phyloP scores from a whole-genome alignment of 2,329 filamentous ascomycete genomes.

The Fusarium nelsonii region DNA sequence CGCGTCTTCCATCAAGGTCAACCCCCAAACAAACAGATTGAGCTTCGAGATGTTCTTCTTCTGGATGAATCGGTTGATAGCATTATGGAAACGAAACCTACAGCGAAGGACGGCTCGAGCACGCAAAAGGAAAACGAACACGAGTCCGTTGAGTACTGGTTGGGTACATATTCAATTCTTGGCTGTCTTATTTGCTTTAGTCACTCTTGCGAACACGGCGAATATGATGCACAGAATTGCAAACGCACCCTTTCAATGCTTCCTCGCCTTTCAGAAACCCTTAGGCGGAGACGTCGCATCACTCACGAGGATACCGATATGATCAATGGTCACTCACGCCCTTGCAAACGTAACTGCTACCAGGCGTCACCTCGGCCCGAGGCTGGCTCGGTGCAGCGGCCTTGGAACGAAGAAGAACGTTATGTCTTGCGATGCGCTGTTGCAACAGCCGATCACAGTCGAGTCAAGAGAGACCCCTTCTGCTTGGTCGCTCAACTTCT shows the following conservation, averaged over 20 bases:
- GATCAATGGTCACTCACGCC: constrained; percentile 40
- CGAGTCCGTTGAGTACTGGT: constrained; percentile 59
- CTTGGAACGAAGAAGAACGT: constrained; percentile 64
- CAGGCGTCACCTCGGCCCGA: constrained; percentile 41
- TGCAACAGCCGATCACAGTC: constrained; percentile 57
- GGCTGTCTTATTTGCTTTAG: constrained; percentile 71
- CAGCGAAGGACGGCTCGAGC: constrained; percentile 59
- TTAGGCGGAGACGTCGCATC: constrained; percentile 47
- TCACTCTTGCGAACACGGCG: constrained; percentile 72
- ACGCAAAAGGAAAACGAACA: constrained; percentile 54
- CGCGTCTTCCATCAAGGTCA: constrained; percentile 61
- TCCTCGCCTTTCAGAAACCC: constrained; percentile 51
- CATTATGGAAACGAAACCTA: constrained; percentile 66
- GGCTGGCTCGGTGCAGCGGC: constrained; percentile 29
- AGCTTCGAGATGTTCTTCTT: constrained; percentile 65
- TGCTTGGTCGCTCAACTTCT: constrained; percentile 65
- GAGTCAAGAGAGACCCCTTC: constrained; percentile 57
- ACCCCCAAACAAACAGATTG: constrained; percentile 55
- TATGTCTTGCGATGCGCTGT: constrained; percentile 62
- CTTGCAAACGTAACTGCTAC: constrained; percentile 61
- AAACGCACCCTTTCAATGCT: constrained; percentile 66
- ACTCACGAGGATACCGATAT: constrained; percentile 4
- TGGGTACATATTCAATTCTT: constrained; percentile 68
- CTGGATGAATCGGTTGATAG: constrained; percentile 67
- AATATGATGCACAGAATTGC: constrained; percentile 66